Evolutionary conservation across 805 yeast genomes (phyloP), one percentile per base, ranked within the genome.

Genomic region (Millerozyma acaciae): DNA sequence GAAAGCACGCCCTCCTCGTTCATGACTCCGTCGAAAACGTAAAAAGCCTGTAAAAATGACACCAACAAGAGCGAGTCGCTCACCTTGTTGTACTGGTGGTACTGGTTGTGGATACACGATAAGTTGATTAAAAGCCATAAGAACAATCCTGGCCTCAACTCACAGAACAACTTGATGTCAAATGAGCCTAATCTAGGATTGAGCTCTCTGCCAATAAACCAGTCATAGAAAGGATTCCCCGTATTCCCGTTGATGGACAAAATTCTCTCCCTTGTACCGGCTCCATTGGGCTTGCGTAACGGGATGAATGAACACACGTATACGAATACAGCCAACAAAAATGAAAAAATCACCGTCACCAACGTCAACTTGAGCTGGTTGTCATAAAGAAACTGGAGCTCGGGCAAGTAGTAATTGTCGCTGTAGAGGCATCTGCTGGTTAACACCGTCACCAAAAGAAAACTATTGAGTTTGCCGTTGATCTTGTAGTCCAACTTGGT

Each of bases 181-280:
- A 89, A 77, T 0, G 73, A 50, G 1, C 94, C 93, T 38, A 85
- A 65, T 47, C 97, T 72, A 17, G 97, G 98, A 55, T 93, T 93
- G 51, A 93, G 68, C 61, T 90, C 97, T 39, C 98, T 78, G 19
- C 98, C 98, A 53, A 93, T 88, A 53, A 88, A 93, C 97, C 96
- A 89, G 52, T 93, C 96, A 53, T 84, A 90, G 7, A 90, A 46
- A 0, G 60, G 45, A 44, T 75, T 78, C 0, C 86, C 84, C 0
- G 95, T 70, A 60, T 90, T 90, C 3, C 98, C 98, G 28, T 93
- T 93, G 24, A 74, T 57, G 0, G 97, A 89, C 33, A 93, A 67
- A 24, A 93, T 76, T 43, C 84, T 68, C 48, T 85, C 93, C 8
- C 64, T 65, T 1, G 80, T 75, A 0, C 70, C 74, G 4, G 48